Base-by-base conservation (phyloP, 1,139 yeast species). In the Zygosaccharomyces pseudobailii region DNA sequence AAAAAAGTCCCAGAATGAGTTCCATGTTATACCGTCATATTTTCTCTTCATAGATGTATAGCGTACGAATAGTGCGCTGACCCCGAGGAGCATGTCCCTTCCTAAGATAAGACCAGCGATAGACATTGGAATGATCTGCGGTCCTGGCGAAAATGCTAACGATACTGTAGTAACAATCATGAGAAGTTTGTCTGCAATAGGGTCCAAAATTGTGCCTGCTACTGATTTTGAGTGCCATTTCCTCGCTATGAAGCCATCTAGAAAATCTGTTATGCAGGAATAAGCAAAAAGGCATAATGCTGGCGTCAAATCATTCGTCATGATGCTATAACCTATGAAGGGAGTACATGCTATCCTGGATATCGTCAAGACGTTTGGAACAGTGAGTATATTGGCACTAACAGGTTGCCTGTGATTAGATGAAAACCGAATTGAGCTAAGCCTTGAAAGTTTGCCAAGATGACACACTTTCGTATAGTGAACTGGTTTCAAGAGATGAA, bases 231-330 rank as follows among this genome's bases (percentile, higher is more conserved):
- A 73, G 47, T 88, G 82, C 71, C 69, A 90, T 51, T 69, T 76
- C 46, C 99, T 74, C 7, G 99, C 98, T 55, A 94, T 79, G 61
- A 70, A 87, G 0, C 99, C 98, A 65, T 94, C 99, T 22, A 90
- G 69, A 56, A 87, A 83, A 65, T 94, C 99, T 0, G 98, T 90
- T 8, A 89, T 65, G 56, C 97, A 87, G 0, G 97, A 89, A 59
- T 87, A 88, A 0, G 82, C 75, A 66, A 92, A 92, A 19, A 92
- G 63, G 3, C 80, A 76, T 43, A 88, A 70, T 0, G 97, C 96
- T 43, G 75, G 70, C 10, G 72, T 68, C 2, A 84, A 70, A 36
- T 85, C 76, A 9, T 82, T 80, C 17, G 78, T 71, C 19, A 87
- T 73, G 6, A 92, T 80, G 56, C 80, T 76, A 58, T 84, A 86